Percentiles rank a stretch among this genome's conserved stretches.
phyloP scores from a whole-genome alignment of 1,139 yeast genomes.

The Kurtzmaniella quercitrusa region DNA sequence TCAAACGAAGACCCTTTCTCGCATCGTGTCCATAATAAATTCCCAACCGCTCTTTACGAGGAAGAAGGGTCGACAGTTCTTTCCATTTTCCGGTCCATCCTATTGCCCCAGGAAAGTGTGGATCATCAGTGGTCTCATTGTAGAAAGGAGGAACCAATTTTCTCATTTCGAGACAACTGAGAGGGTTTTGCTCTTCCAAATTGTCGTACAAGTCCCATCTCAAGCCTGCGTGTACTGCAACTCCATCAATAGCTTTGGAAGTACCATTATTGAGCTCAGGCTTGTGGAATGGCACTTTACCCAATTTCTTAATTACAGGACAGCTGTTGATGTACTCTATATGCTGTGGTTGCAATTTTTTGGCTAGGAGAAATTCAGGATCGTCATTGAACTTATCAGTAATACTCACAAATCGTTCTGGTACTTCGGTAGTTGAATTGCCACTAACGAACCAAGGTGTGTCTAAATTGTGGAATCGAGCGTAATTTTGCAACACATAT shows the following conservation, averaged over 20 bases:
- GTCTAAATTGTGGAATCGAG: slow-evolving; percentile 50
- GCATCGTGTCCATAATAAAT: slow-evolving; percentile 93
- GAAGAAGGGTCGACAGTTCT: slow-evolving; percentile 36
- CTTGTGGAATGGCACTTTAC: slow-evolving; percentile 50
- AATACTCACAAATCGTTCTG: slow-evolving; percentile 1
- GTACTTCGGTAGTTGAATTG: background rate
- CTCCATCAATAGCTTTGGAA: slow-evolving; percentile 38
- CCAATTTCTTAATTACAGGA: slow-evolving; percentile 60
- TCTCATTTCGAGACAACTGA: slow-evolving; percentile 59
- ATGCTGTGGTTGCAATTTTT: slow-evolving; percentile 56
- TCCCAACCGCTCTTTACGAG: slow-evolving; percentile 29
- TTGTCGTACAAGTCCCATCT: slow-evolving; percentile 50
- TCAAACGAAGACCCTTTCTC: slow-evolving; percentile 63
- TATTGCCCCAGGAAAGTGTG: slow-evolving; percentile 43
- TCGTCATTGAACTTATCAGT: slow-evolving; percentile 39
- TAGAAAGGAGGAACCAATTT: slow-evolving; percentile 55
- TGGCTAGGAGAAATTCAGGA: slow-evolving; percentile 59
- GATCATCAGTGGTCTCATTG: slow-evolving; percentile 50
- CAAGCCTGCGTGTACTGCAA: slow-evolving; percentile 79
- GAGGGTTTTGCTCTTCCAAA: slow-evolving; percentile 58
- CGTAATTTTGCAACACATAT: slow-evolving; percentile 57
- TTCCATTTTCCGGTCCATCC: slow-evolving; percentile 69
- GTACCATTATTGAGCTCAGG: slow-evolving; percentile 14
- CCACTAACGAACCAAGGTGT: slow-evolving; percentile 20
- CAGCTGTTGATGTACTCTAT: slow-evolving; percentile 56